phyloP scores from a whole-genome alignment of 2,329 filamentous ascomycete genomes.

The Fusarium gaditjirri region DNA sequence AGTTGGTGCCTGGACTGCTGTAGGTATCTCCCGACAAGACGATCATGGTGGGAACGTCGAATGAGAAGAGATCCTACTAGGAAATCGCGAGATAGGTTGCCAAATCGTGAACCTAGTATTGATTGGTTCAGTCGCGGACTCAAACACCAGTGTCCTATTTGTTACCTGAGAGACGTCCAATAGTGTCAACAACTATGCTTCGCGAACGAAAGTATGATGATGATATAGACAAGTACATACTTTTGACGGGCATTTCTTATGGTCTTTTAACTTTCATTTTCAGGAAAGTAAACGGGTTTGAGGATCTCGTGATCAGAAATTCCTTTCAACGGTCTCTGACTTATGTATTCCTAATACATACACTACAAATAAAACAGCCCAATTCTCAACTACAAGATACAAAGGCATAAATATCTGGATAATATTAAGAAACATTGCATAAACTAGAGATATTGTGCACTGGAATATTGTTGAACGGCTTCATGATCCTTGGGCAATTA shows the following conservation, averaged over 20 bases:
- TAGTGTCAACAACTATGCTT: too few relatives aligned
- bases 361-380: neutral
- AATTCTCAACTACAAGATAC: neutral
- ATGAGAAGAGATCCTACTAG: neutral
- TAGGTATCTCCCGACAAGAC: slow-evolving; percentile 34
- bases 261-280: neutral
- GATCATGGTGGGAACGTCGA: slow-evolving; percentile 33
- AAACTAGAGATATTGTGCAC: neutral
- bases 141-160: slow-evolving; percentile 39
- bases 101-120: slow-evolving; percentile 12
- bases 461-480: neutral
- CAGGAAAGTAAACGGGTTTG: neutral
- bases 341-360: neutral
- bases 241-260: neutral
- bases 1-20: slow-evolving; percentile 41
- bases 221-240: neutral
- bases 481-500: neutral
- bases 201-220: neutral
- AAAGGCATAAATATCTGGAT: neutral
- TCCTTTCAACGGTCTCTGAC: neutral
- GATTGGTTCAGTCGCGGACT: slow-evolving; percentile 26
- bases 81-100: neutral
- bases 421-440: neutral
- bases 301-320: neutral
- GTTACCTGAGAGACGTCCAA: slow-evolving; percentile 2